Evolutionary conservation across 2,329 filamentous ascomycete species (phyloP).

Genomic region (Raffaelea ambrosiae): DNA sequence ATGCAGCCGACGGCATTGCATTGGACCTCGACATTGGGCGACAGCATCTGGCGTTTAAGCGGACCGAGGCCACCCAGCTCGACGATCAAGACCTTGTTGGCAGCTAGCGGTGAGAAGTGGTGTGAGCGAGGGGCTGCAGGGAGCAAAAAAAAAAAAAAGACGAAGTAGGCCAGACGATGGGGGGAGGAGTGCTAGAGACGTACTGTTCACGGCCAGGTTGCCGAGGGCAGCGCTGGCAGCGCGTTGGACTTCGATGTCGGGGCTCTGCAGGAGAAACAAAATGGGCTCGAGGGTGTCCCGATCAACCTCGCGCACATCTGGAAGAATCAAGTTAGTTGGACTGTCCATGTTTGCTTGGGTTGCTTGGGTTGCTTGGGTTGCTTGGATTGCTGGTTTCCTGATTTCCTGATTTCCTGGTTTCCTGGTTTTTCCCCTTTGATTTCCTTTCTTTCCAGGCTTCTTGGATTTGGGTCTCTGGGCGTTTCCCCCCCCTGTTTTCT

Average conservation of each 20-base stretch:
- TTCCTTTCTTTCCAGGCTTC: too few relatives aligned
- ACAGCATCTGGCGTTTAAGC: constrained; percentile 97
- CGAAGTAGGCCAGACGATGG: neutral
- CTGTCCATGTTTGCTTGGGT: neutral
- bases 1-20: constrained; percentile 99
- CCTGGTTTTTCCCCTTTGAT: too few relatives aligned
- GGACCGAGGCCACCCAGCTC: constrained; percentile 82
- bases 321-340: neutral
- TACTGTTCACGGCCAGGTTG: constrained; percentile 96
- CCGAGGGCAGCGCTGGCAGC: constrained; percentile 93
- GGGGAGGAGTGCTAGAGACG: constrained; percentile 23
- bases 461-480: too few relatives aligned
- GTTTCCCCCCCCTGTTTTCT: neutral
- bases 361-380: too few relatives aligned
- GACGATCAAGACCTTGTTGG: constrained; percentile 97
- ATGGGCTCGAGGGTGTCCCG: constrained; percentile 93
- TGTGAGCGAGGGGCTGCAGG: neutral
- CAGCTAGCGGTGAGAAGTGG: constrained; percentile 56
- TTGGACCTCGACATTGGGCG: constrained; percentile 94
- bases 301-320: constrained; percentile 95
- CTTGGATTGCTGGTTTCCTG: neutral
- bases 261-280: constrained; percentile 85
- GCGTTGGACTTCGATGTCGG: constrained; percentile 93
- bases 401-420: neutral
- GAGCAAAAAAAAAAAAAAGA: too few relatives aligned